Conservation (phyloP, 352 stramenopile genomes). For the Globisporangium cederbergense region DNA sequence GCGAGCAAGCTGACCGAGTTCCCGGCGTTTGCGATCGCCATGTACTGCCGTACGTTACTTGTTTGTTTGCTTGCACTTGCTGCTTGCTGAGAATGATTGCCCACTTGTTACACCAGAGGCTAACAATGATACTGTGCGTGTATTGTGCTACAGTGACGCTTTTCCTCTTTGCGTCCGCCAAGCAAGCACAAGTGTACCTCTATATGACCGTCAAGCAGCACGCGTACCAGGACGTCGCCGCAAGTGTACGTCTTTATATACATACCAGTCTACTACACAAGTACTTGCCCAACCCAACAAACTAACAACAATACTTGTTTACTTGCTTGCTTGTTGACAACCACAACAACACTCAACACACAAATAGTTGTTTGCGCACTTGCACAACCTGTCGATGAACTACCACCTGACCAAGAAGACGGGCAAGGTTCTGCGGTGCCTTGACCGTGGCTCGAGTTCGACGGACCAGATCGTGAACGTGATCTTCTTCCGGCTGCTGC, state of each 20-base stretch:
- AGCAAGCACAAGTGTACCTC: constrained; percentile 92
- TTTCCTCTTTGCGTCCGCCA: constrained; percentile 82
- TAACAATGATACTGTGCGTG: not conserved
- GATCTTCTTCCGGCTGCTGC: constrained; percentile 94
- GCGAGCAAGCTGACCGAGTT: constrained; percentile 33
- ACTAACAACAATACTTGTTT: not conserved
- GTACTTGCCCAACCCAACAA: not conserved
- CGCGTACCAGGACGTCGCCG: constrained; percentile 94
- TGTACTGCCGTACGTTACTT: constrained; percentile 55
- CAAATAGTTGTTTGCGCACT: constrained; percentile 86
- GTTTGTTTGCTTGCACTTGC: not conserved
- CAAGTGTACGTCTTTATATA: constrained; percentile 43
- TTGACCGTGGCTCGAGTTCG: constrained; percentile 84
- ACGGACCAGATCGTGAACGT: constrained; percentile 96
- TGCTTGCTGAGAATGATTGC: not conserved
- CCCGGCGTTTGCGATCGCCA: constrained; percentile 38
- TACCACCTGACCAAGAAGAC: constrained; percentile 97
- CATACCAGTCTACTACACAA: not conserved
- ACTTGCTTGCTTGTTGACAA: not conserved
- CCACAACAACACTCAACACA: not conserved
- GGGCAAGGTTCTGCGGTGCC: constrained; percentile 92
- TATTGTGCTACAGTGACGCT: constrained; percentile 30
- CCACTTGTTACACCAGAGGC: not conserved
- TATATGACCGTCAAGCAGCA: constrained; percentile 95
- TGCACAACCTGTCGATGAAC: constrained; percentile 95